Base-by-base conservation (phyloP, 2,329 filamentous ascomycete genomes). In the Trichophyton equinum region DNA sequence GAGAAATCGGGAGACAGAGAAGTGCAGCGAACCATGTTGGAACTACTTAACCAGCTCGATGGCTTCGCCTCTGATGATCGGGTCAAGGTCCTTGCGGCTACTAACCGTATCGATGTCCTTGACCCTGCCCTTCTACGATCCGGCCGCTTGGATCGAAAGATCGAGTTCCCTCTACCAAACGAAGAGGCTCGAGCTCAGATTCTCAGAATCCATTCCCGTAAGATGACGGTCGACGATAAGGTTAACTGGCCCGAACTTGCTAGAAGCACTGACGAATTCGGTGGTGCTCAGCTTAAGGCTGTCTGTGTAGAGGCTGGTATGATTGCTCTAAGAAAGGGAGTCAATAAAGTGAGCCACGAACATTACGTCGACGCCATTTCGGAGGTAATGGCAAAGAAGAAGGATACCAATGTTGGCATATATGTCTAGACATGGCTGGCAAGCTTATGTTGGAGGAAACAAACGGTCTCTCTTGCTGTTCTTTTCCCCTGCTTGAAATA, bases 221-320 rank as follows among this genome's bases (percentile, higher is more conserved):
- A 99, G 81, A 99, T 99, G 94, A 94, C 88, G 65, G 90, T 96
- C 13, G 91, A 96, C 70, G 85, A 90, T 60, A 86, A 82, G 60
- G 88, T 99, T 71, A 99, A 99, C 81, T 99, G 94, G 91, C 83
- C 86, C 62, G 94, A 99, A 75, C 75, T 99, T 77, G 94, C 94
- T 6, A 85, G 94, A 70, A 96, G 91, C 77, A 99, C 94, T 18
- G 94, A 99, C 73, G 94, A 99, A 77, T 99, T 99, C 73, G 94
- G 94, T 62, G 94, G 94, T 73, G 94, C 94, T 63, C 92, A 95
- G 85, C 79, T 99, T 68, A 99, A 99, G 82, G 94, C 94, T 49
- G 94, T 99, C 22, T 99, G 94, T 74, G 94, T 99, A 27, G 94
- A 99, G 79, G 94, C 94, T 58, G 94, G 94, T 73, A 99, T 99